phyloP scores from a whole-genome alignment of 2,329 filamentous ascomycete genomes.

The Colletotrichum tropicicola region DNA sequence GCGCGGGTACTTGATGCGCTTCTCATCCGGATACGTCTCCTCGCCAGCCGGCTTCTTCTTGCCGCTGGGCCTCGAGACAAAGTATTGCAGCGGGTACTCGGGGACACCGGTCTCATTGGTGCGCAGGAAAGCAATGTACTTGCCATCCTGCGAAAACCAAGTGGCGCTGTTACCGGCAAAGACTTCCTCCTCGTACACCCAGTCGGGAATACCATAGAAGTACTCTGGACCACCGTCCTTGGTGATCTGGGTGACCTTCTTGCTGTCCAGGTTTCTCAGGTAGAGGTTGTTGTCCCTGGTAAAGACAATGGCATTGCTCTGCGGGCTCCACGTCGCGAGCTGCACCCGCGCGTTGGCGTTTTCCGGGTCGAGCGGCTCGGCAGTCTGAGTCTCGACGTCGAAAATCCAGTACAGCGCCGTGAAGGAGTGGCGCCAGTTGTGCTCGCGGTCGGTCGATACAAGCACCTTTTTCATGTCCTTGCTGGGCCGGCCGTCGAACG shows the following conservation, averaged over 20 bases:
- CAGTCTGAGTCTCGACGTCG: constrained; percentile 82
- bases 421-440: constrained; percentile 91
- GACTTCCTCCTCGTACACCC: constrained; percentile 90
- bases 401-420: constrained; percentile 91
- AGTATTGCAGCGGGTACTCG: constrained; percentile 93
- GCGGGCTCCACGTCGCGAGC: constrained; percentile 88
- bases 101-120: constrained; percentile 92
- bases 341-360: constrained; percentile 75
- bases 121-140: constrained; percentile 82
- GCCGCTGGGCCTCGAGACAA: constrained; percentile 85
- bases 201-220: constrained; percentile 97
- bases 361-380: constrained; percentile 78
- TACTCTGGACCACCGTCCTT: constrained; percentile 86
- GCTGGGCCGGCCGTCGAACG: constrained; percentile 76
- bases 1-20: constrained; percentile 96
- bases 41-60: constrained; percentile 72
- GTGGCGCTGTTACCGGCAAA: constrained; percentile 78
- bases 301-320: constrained; percentile 88
- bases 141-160: constrained; percentile 87
- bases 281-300: constrained; percentile 92
- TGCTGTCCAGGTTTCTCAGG: constrained; percentile 67
- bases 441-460: constrained; percentile 75
- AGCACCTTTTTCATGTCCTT: constrained; percentile 87
- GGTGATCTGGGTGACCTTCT: constrained; percentile 77
- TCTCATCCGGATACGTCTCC: constrained; percentile 89